Conservation (phyloP, 371 early-diverging fungal genomes). For the Mucor indicus region DNA sequence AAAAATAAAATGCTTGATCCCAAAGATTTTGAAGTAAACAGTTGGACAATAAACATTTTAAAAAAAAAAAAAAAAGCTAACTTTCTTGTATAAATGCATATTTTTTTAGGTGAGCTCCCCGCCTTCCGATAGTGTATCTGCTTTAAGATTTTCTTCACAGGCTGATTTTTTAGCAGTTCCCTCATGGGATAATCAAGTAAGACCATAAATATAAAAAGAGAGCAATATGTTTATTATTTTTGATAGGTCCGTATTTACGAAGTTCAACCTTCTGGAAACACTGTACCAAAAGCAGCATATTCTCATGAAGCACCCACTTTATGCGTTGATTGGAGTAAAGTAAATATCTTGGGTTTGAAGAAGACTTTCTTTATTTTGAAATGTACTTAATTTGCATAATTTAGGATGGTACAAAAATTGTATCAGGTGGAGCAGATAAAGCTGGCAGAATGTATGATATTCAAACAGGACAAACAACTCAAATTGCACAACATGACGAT, state of each 20-base stretch:
- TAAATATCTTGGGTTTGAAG: not conserved
- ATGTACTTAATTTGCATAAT: too few relatives aligned
- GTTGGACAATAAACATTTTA: not conserved
- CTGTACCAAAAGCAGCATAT: constrained; percentile 75
- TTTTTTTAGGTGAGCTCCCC: constrained; percentile 54
- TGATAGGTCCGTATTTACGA: constrained; percentile 88
- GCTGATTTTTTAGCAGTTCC: constrained; percentile 83
- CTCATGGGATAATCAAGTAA: constrained; percentile 92
- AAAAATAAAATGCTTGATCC: constrained; percentile 16
- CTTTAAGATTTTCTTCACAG: constrained; percentile 71
- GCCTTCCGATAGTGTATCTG: constrained; percentile 81
- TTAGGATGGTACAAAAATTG: constrained; percentile 84
- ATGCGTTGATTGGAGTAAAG: constrained; percentile 79
- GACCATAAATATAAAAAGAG: not conserved
- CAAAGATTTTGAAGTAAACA: constrained; percentile 23
- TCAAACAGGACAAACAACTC: constrained; percentile 68
- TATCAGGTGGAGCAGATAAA: constrained; percentile 86
- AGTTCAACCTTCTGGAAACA: constrained; percentile 67
- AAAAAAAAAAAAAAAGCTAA: too few relatives aligned
- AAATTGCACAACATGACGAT: constrained; percentile 83
- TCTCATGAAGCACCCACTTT: constrained; percentile 84
- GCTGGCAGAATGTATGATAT: constrained; percentile 78
- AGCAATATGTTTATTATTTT: not conserved
- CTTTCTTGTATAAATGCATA: not conserved
- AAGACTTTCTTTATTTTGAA: not conserved